Conservation (phyloP, 2,329 filamentous ascomycete species). For the Colletotrichum gloeosporioides region DNA sequence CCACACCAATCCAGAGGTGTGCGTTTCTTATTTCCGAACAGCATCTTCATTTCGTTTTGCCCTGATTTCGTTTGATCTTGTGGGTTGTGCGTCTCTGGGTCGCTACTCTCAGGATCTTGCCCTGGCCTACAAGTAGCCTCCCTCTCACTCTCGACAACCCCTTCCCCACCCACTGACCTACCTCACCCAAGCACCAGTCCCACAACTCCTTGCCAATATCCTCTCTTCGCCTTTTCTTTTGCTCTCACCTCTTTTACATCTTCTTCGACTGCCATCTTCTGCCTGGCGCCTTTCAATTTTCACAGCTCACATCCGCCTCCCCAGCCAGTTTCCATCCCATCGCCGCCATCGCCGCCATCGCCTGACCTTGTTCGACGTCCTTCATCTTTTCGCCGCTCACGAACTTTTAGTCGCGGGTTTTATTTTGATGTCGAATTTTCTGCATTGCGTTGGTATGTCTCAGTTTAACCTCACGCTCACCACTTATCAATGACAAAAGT, state of each 20-base stretch:
- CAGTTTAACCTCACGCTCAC: background rate
- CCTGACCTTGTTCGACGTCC: background rate
- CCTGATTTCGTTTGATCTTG: background rate
- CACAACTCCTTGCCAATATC: background rate
- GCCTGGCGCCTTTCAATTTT: background rate
- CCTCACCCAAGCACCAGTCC: background rate
- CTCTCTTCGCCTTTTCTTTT: background rate
- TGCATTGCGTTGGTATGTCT: background rate
- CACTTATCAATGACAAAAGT: background rate
- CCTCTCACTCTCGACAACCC: background rate
- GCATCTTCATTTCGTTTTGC: background rate
- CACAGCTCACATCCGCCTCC: background rate
- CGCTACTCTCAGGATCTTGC: background rate
- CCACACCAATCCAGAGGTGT: background rate
- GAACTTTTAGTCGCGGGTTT: background rate
- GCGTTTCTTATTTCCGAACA: background rate
- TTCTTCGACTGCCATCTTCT: background rate
- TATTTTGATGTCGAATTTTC: background rate
- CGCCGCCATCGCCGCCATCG: background rate
- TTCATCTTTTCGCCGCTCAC: background rate
- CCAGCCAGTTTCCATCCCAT: fast-evolving
- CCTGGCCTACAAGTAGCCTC: background rate
- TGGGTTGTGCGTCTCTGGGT: background rate
- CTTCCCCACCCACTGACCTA: background rate
- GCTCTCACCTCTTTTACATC: background rate